Evolutionary conservation across 202 grass and related monocot genomes (phyloP).

Genomic region (Brachypodium distachyon): DNA sequence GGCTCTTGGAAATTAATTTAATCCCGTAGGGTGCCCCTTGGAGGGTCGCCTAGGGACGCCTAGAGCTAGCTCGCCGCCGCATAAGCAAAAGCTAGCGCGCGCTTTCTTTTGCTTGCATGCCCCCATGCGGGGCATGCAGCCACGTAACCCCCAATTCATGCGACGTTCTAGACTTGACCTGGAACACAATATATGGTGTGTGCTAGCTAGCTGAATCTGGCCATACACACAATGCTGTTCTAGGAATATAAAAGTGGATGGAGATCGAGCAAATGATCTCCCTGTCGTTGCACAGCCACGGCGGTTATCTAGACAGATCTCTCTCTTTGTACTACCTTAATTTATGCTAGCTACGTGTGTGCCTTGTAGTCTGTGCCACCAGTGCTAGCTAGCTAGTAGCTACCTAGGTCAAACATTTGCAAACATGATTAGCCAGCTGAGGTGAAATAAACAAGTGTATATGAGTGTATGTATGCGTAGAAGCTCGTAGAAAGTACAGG

Average conservation of each 20-base stretch:
- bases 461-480: neutral
- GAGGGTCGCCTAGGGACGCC: neutral
- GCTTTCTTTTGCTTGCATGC: conserved; percentile 1
- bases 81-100: neutral
- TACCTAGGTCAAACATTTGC: conserved; percentile 6
- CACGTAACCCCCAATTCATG: conserved; percentile 11
- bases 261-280: neutral
- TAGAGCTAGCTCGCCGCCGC: neutral
- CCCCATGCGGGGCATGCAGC: conserved; percentile 32
- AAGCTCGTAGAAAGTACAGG: neutral
- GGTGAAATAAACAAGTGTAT: neutral
- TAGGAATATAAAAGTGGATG: neutral
- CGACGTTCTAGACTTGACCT: neutral
- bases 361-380: neutral
- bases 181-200: conserved; percentile 2
- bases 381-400: too few relatives aligned
- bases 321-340: neutral
- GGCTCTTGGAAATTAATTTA: conserved; percentile 9
- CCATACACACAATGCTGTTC: neutral
- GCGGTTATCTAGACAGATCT: neutral
- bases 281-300: neutral
- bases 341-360: too few relatives aligned
- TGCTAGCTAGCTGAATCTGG: neutral
- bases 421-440: neutral
- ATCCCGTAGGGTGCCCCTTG: neutral